Percentiles rank a stretch among this genome's conserved stretches.
phyloP scores from a whole-genome alignment of 2,329 filamentous ascomycete genomes.

The Diaporthe sp. region DNA sequence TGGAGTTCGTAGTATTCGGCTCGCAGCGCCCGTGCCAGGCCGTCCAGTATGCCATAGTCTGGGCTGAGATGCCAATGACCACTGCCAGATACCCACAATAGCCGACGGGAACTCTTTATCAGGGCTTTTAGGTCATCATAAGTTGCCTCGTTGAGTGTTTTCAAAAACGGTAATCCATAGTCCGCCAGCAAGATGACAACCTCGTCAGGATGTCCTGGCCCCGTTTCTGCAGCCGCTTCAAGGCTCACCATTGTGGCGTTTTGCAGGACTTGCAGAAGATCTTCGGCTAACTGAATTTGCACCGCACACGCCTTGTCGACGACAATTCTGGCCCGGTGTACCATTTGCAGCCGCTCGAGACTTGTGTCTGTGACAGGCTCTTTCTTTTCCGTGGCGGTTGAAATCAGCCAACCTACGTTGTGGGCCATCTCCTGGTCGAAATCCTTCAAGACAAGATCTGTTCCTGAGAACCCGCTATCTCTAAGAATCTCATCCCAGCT shows the following conservation, averaged over 20 bases:
- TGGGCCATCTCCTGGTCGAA: neutral
- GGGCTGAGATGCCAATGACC: neutral
- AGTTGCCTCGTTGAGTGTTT: neutral
- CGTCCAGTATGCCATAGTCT: neutral
- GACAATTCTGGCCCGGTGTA: neutral
- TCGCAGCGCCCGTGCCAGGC: neutral
- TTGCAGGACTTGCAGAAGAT: too few species aligned
- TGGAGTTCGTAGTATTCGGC: neutral
- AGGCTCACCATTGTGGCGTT: too few species aligned
- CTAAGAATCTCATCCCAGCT: neutral
- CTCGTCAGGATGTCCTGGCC: neutral
- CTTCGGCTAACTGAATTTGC: too few species aligned
- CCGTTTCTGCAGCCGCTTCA: too few species aligned
- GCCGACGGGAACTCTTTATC: neutral
- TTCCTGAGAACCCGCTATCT: neutral
- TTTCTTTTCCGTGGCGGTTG: neutral
- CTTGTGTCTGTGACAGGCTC: too few species aligned
- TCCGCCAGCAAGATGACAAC: conserved; percentile 1
- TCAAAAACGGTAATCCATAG: neutral
- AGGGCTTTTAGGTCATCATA: neutral
- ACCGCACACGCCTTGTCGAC: neutral
- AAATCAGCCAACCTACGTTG: neutral
- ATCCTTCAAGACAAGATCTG: neutral
- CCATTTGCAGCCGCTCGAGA: neutral
- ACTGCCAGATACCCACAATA: neutral